A percentile compares a stretch with the other conserved stretches of the same genome.
These are phyloP conservation scores for Sphagnum magellanicum DNA, from an alignment of 228 moss, liverwort and hornwort species.

Conservation along the genomic window DNA sequence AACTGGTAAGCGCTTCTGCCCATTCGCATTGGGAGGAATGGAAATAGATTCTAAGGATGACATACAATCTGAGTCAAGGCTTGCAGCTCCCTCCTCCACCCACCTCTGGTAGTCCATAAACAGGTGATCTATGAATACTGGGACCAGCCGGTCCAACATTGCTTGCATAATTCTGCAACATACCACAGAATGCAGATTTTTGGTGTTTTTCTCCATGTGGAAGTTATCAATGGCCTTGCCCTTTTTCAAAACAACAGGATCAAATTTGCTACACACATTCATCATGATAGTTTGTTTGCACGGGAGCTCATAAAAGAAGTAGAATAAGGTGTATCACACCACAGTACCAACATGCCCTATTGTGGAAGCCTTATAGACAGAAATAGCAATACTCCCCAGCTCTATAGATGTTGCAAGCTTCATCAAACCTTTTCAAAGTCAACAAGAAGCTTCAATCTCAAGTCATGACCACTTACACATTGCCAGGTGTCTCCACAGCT, in stretches of 20 bases:
- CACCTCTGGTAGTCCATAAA: constrained; percentile 72
- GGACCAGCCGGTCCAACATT: constrained; percentile 73
- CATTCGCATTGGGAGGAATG: too few relatives aligned
- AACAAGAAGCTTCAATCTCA: too few relatives aligned
- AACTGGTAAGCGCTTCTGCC: background rate
- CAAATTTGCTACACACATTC: too few relatives aligned
- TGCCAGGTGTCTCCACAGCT: constrained; percentile 87
- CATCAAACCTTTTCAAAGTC: too few relatives aligned
- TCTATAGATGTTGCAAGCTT: too few relatives aligned
- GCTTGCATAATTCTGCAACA: constrained; percentile 73
- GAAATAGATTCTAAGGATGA: too few relatives aligned
- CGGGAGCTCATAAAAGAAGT: background rate
- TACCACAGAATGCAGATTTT: background rate
- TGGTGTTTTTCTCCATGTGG: too few relatives aligned
- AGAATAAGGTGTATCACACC: background rate
- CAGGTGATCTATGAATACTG: constrained; percentile 65
- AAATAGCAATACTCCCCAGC: too few relatives aligned
- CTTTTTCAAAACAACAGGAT: too few relatives aligned
- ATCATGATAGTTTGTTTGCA: background rate
- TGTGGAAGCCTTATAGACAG: too few relatives aligned
- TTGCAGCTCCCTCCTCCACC: constrained; percentile 49
- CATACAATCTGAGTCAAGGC: background rate
- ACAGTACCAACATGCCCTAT: background rate
- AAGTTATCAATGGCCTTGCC: too few relatives aligned
- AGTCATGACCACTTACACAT: constrained; percentile 33